Conservation (phyloP, 1,139 yeast genomes). For the Saccharomycopsis phalli region DNA sequence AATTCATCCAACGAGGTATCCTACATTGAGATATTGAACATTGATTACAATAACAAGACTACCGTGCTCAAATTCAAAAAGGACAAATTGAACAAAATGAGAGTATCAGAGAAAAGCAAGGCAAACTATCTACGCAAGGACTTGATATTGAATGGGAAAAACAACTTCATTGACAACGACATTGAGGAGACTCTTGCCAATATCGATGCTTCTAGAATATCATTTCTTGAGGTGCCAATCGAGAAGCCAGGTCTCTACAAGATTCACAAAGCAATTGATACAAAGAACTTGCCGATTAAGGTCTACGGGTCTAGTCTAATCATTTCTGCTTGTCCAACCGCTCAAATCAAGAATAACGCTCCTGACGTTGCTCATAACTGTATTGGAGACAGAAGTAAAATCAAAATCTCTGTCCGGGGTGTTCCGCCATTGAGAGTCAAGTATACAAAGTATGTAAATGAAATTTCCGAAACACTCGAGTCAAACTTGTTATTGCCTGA, state of each 20-base stretch:
- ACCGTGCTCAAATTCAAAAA: constrained; percentile 46
- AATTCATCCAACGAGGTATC: constrained; percentile 75
- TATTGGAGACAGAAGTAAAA: constrained; percentile 47
- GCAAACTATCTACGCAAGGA: constrained; percentile 29
- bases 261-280: constrained; percentile 56
- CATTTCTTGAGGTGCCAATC: constrained; percentile 50
- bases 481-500: constrained; percentile 44
- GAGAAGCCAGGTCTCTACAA: constrained; percentile 65
- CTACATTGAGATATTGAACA: constrained; percentile 54
- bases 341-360: constrained; percentile 30
- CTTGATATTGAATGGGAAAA: constrained; percentile 26
- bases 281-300: constrained; percentile 54
- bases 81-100: constrained; percentile 41
- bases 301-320: constrained; percentile 55
- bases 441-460: constrained; percentile 50
- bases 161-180: constrained; percentile 28
- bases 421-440: constrained; percentile 66
- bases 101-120: constrained; percentile 29
- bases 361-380: constrained; percentile 33
- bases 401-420: constrained; percentile 56
- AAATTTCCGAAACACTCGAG: constrained; percentile 34
- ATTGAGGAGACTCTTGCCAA: constrained; percentile 1
- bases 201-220: constrained; percentile 23
- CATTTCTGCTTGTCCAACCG: constrained; percentile 73
- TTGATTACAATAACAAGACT: constrained; percentile 44